Percentiles rank a stretch among this genome's conserved stretches.
phyloP scores from a whole-genome alignment of 805 yeast species.

The Starmerella roubikii region DNA sequence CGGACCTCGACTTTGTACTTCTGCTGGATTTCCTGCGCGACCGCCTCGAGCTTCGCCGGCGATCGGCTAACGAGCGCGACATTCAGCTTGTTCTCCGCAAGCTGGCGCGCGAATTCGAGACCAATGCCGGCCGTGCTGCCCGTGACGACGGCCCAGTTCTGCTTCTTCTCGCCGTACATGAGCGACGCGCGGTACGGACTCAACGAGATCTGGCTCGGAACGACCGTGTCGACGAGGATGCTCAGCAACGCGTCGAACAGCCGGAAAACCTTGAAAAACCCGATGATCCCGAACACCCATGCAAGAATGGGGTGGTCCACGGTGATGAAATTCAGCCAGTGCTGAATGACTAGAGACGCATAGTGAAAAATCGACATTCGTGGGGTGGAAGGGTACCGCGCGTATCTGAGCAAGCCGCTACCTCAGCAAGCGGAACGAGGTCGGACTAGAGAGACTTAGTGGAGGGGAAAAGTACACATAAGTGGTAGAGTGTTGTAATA shows the following conservation, averaged over 20 bases:
- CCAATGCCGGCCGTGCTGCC: constrained; percentile 98
- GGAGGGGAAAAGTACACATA: background rate
- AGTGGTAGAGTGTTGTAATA: no score
- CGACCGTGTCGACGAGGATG: constrained; percentile 13
- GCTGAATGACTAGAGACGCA: no score
- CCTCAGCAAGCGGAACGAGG: no score
- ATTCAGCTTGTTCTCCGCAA: constrained; percentile 76
- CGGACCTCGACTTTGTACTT: constrained; percentile 51
- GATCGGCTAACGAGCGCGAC: constrained; percentile 77
- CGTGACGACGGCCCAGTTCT: constrained; percentile 82
- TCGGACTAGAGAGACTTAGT: no score
- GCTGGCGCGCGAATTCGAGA: constrained; percentile 73
- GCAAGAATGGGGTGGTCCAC: constrained; percentile 6
- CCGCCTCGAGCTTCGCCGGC: constrained; percentile 50
- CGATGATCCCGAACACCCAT: constrained; percentile 6
- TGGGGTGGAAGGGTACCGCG: background rate
- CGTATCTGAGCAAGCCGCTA: no score
- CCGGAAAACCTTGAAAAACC: constrained; percentile 7
- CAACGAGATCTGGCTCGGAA: constrained; percentile 11
- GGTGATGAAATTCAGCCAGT: background rate
- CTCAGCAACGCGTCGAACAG: constrained; percentile 2
- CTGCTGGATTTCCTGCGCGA: constrained; percentile 48
- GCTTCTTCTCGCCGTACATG: constrained; percentile 28
- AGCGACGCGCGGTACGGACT: constrained; percentile 7
- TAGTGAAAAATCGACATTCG: background rate